These are phyloP conservation scores for Pestalotiopsis sp. DNA, from an alignment of 2,329 filamentous ascomycete species.

Conservation along the genomic window DNA sequence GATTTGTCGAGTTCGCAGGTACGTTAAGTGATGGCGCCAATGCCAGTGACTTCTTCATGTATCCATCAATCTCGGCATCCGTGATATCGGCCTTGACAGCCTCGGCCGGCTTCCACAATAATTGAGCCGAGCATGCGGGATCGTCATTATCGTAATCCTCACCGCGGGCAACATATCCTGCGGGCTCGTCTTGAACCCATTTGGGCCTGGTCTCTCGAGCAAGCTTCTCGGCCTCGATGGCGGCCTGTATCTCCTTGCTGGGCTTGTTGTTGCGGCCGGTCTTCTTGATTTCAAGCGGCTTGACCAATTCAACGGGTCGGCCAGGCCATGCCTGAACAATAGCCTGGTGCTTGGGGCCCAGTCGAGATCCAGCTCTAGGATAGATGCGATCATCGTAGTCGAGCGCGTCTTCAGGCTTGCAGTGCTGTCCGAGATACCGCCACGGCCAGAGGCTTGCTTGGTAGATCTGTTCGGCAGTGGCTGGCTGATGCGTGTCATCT, in stretches of 20 bases:
- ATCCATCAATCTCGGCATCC: slow-evolving; percentile 70
- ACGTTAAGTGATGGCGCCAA: slow-evolving; percentile 64
- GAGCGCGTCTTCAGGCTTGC: slow-evolving; percentile 89
- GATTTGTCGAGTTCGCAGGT: slow-evolving; percentile 78
- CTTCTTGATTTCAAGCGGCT: slow-evolving; percentile 83
- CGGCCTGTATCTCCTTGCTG: slow-evolving; percentile 78
- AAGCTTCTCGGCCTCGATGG: slow-evolving; percentile 79
- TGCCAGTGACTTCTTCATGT: slow-evolving; percentile 71
- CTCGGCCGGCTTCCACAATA: slow-evolving; percentile 78
- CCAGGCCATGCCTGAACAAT: slow-evolving; percentile 85
- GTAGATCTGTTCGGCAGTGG: slow-evolving; percentile 85
- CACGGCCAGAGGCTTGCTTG: slow-evolving; percentile 96
- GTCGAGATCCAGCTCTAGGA: slow-evolving; percentile 87
- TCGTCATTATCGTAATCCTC: slow-evolving; percentile 76
- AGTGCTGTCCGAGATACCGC: slow-evolving; percentile 93
- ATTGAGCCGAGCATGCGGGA: slow-evolving; percentile 72
- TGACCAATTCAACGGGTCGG: slow-evolving; percentile 85
- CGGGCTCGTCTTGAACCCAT: slow-evolving; percentile 90
- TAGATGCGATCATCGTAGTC: slow-evolving; percentile 99
- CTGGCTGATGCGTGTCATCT: slow-evolving; percentile 56
- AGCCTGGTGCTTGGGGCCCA: slow-evolving; percentile 91
- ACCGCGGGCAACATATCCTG: slow-evolving; percentile 82
- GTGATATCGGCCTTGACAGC: slow-evolving; percentile 48
- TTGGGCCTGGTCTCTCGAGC: slow-evolving; percentile 82
- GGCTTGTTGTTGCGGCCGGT: slow-evolving; percentile 78